These are phyloP conservation scores for Niveomyces coronatus DNA, from an alignment of 2,329 filamentous ascomycete genomes.

Conservation along the genomic window DNA sequence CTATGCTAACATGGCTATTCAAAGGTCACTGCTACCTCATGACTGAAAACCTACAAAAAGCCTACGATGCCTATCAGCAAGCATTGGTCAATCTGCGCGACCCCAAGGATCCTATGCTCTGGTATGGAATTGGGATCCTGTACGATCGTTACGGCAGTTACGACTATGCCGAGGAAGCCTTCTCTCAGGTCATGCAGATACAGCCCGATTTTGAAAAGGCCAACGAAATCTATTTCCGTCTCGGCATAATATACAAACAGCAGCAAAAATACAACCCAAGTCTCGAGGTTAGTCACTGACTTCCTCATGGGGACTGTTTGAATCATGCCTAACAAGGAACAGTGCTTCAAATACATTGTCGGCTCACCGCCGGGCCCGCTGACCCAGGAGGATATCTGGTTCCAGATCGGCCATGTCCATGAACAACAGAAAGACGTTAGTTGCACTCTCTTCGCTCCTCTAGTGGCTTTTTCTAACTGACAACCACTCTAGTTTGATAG, in stretches of 20 bases:
- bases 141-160: constrained; percentile 95
- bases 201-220: constrained; percentile 96
- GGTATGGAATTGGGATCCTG: constrained; percentile 97
- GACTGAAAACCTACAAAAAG: constrained; percentile 97
- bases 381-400: constrained; percentile 98
- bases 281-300: constrained; percentile 57
- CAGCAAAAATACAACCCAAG: constrained; percentile 89
- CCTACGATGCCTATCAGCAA: constrained; percentile 93
- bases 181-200: constrained; percentile 98
- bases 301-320: neutral
- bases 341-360: constrained; percentile 99
- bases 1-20: neutral
- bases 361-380: constrained; percentile 82
- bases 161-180: constrained; percentile 95
- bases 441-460: constrained; percentile 14
- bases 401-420: constrained; percentile 97
- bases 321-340: neutral
- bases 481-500: constrained; percentile 66
- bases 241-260: constrained; percentile 99
- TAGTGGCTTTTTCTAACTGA: constrained; percentile 24
- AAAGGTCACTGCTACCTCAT: constrained; percentile 95
- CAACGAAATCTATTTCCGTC: constrained; percentile 95
- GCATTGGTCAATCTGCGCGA: constrained; percentile 87
- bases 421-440: constrained; percentile 97
- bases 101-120: constrained; percentile 94